phyloP scores from a whole-genome alignment of 495 filamentous ascomycete genomes.

The Apodospora peruviana region DNA sequence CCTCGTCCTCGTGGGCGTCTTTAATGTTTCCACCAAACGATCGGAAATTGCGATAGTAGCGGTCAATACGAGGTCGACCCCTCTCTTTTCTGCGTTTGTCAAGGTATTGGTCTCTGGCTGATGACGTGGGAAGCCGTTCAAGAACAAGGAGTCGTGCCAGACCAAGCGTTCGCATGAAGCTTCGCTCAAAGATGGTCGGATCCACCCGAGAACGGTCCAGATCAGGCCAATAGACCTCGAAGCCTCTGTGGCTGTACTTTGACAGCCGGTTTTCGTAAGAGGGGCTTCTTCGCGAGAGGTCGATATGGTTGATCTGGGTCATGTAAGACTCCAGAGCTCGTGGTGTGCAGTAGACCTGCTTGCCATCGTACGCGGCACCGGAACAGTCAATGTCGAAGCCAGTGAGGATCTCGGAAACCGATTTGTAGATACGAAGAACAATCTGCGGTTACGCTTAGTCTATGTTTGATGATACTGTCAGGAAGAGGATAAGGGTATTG shows the following conservation, averaged over 20 bases:
- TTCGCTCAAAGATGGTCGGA: constrained; percentile 78
- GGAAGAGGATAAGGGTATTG: background rate
- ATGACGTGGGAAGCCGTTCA: constrained; percentile 62
- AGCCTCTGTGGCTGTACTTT: constrained; percentile 78
- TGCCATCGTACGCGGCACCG: constrained; percentile 72
- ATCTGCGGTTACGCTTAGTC: constrained; percentile 44
- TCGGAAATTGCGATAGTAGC: constrained; percentile 17
- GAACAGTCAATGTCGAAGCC: constrained; percentile 85
- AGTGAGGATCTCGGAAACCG: constrained; percentile 72
- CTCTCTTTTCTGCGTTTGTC: constrained; percentile 61
- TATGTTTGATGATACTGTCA: too few species aligned
- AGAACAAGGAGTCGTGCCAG: constrained; percentile 77
- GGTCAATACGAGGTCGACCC: constrained; percentile 48
- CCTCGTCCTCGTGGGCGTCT: constrained; percentile 63
- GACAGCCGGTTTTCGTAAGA: constrained; percentile 85
- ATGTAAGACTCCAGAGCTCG: constrained; percentile 67
- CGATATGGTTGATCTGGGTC: constrained; percentile 73
- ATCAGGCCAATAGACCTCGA: constrained; percentile 71
- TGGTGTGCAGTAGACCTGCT: constrained; percentile 67
- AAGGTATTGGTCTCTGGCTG: constrained; percentile 61
- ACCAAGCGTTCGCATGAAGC: constrained; percentile 65
- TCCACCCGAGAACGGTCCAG: constrained; percentile 69
- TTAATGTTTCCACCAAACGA: constrained; percentile 59
- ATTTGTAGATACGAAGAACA: constrained; percentile 77
- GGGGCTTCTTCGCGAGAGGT: constrained; percentile 70